Conservation (phyloP, 768 basidiomycete species). For the Tricholoma hemisulphureum region DNA sequence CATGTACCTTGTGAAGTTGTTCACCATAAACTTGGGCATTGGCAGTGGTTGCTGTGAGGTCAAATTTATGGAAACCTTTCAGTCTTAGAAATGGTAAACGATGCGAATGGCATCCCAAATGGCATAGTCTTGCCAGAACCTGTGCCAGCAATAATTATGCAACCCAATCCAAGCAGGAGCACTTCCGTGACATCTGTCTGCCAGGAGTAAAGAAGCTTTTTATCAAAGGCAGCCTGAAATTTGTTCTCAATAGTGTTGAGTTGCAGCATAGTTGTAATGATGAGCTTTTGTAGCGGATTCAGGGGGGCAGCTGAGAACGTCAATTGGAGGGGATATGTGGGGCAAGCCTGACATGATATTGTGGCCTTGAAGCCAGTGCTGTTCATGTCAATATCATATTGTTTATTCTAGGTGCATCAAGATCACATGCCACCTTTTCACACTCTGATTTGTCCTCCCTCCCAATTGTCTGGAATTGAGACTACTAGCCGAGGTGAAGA, state of each 20-base stretch:
- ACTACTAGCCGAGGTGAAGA: too few species aligned
- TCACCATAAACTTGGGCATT: not conserved
- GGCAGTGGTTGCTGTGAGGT: not conserved
- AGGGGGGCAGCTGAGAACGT: not conserved
- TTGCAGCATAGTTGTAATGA: not conserved
- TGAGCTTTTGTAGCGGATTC: not conserved
- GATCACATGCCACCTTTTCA: too few species aligned
- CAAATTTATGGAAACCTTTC: not conserved
- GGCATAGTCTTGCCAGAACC: not conserved
- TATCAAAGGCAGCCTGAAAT: not conserved
- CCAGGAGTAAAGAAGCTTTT: not conserved
- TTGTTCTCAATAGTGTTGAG: not conserved
- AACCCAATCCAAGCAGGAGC: too few species aligned
- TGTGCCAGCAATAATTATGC: too few species aligned
- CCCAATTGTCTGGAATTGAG: too few species aligned
- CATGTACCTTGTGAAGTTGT: not conserved
- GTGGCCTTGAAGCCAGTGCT: too few species aligned
- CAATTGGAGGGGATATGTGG: too few species aligned
- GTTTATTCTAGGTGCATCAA: too few species aligned
- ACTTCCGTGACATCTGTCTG: not conserved
- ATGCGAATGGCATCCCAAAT: not conserved
- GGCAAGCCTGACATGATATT: too few species aligned
- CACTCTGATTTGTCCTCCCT: too few species aligned
- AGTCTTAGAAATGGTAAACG: not conserved
- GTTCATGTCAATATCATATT: too few species aligned